Base-by-base conservation (phyloP, 345 rosid genomes). In the Balakata baccata region DNA sequence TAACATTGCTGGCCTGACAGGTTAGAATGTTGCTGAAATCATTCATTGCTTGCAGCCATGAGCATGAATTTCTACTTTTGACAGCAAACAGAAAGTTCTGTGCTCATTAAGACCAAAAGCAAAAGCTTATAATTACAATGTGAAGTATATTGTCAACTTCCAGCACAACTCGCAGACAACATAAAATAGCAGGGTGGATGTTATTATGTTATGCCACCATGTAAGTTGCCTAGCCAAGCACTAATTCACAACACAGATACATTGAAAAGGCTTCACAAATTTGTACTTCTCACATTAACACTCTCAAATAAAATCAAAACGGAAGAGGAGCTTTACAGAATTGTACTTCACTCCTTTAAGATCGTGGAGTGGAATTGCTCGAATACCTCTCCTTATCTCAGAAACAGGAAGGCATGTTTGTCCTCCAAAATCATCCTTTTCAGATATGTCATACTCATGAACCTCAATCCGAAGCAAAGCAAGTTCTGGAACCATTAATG, bases 401-500 rank as follows among this genome's bases (percentile, higher is more conserved):
- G 83, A 50, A 34, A 89, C 88, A 11, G 88, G 93, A 80, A 92
- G 80, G 76, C 91, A 88, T 73, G 90, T 80, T 78, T 92, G 95
- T 2, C 97, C 95, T 0, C 85, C 86, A 63, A 92, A 88, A 72
- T 89, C 87, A 37, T 89, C 90, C 68, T 84, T 89, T 73, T 87
- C 90, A 7, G 93, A 83, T 85, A 88, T 83, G 82, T 87, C 86
- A 29, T 90, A 86, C 71, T 88, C 88, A 6, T 81, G 89, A 65
- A 90, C 97, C 85, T 90, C 90, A 22, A 88, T 62, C 23, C 88
- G 73, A 11, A 92, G 90, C 78, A 92, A 45, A 62, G 97, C 91
- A 2, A 86, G 84, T 63, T 90, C 90, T 0, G 93, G 97, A 71
- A 90, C 89, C 8, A 83, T 88, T 46, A 88, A 79, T 53, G 81